Percentiles rank a stretch among this genome's conserved stretches.
These are phyloP conservation scores for Tulasnella sp. DNA, from an alignment of 768 basidiomycete genomes.

Conservation along the genomic window DNA sequence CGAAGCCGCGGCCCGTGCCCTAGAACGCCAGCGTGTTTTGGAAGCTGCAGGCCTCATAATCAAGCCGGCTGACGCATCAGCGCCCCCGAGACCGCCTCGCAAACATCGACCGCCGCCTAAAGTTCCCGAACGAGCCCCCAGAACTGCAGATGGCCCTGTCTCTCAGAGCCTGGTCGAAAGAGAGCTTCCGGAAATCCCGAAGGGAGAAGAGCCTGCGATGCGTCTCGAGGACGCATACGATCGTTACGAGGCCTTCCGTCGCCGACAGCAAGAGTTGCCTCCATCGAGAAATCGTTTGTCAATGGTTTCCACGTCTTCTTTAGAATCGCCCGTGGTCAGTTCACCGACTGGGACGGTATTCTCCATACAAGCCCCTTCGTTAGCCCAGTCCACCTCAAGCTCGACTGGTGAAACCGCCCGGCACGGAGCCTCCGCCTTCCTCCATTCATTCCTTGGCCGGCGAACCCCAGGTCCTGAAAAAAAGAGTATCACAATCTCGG, in stretches of 20 bases:
- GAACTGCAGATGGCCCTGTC: conserved; percentile 30
- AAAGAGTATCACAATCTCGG: conserved; percentile 10
- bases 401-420: not conserved
- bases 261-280: conserved; percentile 34
- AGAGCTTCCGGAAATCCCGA: conserved; percentile 51
- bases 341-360: conserved; percentile 41
- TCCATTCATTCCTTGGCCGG: conserved; percentile 51
- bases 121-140: conserved; percentile 40
- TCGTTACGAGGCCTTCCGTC: conserved; percentile 79
- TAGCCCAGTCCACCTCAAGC: not conserved
- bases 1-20: conserved; percentile 49
- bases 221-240: conserved; percentile 80
- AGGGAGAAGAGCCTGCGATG: conserved; percentile 40
- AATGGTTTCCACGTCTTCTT: conserved; percentile 29
- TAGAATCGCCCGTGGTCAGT: conserved; percentile 26
- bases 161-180: conserved; percentile 34
- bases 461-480: conserved; percentile 45
- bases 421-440: conserved; percentile 5
- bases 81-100: conserved; percentile 34
- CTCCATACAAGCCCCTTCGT: conserved; percentile 14
- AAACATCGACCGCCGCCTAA: conserved; percentile 45
- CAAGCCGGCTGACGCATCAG: conserved; percentile 54
- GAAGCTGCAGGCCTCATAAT: conserved; percentile 84
- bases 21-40: conserved; percentile 76
- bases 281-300: conserved; percentile 51